Evolutionary conservation across 1,284 basidiomycete species (phyloP), one percentile per base, ranked within the genome.

Genomic region (Trametes sp.): DNA sequence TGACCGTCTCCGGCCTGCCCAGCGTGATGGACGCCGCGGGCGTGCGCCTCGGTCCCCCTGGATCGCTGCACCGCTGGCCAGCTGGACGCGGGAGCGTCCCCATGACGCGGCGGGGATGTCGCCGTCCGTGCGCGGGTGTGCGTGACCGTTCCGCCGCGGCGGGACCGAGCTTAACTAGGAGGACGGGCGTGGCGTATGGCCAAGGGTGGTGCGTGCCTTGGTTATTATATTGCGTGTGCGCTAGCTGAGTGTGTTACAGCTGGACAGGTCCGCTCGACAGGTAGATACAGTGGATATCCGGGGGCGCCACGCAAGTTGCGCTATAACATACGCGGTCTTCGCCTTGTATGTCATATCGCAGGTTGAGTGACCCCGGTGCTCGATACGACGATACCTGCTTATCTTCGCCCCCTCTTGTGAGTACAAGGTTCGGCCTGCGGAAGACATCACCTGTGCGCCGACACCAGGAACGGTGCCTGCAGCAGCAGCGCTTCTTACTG

Each of bases 401-500:
- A 41, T 41, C 38, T 6, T 16, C 16, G 14, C 19, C 38, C 38
- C 14, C n/a, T 41, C 16, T 6, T 16, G 38, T 19, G 38, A 41
- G 38, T 16, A 41, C 38, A 41, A 41, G 38, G 38, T 14, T 41
- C 14, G 38, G 38, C 16, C 21, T 1, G 42, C 45, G 8, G 45
- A 16, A 24, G 13, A 26, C 11, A 16, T 46, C 45, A 26, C 14
- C 44, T 26, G 23, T 7, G 45, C 38, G 38, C 38, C 38, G 38
- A 41, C 38, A 6, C 38, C 45, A 46, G 45, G 45, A 24, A 46
- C 45, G 45, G 45, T 46, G 45, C 45, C 45, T 46, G 45, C 45
- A 3, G 45, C 45, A 3, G 45, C 45, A 46, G 45, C 45, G 45
- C 45, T 46, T 46, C 24, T n/a, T n/a, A n/a, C n/a, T n/a, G n/a